Percentiles rank a stretch among this genome's conserved stretches.
Evolutionary conservation across 306 rosid genomes (phyloP).

Genomic region (Dryas octopetala): DNA sequence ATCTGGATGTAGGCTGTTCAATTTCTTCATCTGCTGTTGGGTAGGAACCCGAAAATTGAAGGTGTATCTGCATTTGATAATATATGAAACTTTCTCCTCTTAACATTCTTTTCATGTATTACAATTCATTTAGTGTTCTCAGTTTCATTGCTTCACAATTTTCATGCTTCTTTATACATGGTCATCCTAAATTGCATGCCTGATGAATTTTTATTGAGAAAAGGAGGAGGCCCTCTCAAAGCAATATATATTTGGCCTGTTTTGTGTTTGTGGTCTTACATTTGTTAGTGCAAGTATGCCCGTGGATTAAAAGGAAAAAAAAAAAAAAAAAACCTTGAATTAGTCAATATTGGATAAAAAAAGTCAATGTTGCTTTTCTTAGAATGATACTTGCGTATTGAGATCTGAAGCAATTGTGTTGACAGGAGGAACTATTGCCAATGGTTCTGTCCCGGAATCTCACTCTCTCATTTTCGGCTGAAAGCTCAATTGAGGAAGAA

Average conservation of each 20-base stretch:
- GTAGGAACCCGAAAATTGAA: not conserved
- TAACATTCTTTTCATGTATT: not conserved
- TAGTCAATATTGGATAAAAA: not conserved
- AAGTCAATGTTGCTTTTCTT: not conserved
- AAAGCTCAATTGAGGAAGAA: conserved; percentile 96
- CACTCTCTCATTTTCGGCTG: conserved; percentile 82
- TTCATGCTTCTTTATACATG: not conserved
- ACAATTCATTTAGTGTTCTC: not conserved
- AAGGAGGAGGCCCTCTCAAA: not conserved
- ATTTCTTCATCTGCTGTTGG: not conserved
- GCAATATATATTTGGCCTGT: not conserved
- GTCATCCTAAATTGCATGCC: not conserved
- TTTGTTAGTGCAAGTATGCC: not conserved
- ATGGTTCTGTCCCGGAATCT: conserved; percentile 80
- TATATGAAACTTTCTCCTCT: not conserved
- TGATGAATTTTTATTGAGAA: not conserved
- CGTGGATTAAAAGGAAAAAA: not conserved
- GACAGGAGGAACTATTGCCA: conserved; percentile 85
- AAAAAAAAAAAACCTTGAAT: not conserved
- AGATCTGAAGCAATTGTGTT: conserved; percentile 32
- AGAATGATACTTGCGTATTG: conserved; percentile 7
- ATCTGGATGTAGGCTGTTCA: not conserved
- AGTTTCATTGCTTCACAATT: not conserved
- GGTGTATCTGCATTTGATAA: not conserved
- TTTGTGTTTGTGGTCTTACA: conserved; percentile 1